phyloP scores from a whole-genome alignment of 2,329 filamentous ascomycete species.

The Ascochyta rabiei region DNA sequence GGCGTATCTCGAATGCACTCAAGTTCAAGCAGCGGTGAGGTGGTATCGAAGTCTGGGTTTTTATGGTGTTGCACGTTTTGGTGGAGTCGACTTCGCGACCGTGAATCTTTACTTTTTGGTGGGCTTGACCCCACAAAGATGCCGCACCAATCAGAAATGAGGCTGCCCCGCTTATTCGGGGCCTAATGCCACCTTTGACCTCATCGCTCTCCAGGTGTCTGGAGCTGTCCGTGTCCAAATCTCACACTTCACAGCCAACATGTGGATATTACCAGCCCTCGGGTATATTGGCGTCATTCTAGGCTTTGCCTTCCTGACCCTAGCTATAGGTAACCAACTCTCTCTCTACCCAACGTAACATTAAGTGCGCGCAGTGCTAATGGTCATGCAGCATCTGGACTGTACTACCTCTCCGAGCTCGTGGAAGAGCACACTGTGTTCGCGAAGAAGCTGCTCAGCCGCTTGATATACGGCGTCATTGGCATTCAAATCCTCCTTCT shows the following conservation, averaged over 20 bases:
- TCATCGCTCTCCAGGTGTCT: slow-evolving; percentile 26
- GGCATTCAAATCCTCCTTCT: slow-evolving; percentile 74
- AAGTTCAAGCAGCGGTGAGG: not conserved
- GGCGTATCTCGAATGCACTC: slow-evolving; percentile 2
- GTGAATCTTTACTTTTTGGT: slow-evolving; percentile 31
- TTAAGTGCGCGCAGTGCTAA: not conserved
- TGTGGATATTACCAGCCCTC: slow-evolving; percentile 95
- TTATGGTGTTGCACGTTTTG: not conserved
- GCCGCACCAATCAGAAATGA: slow-evolving; percentile 12
- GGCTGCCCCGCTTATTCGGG: slow-evolving; percentile 7
- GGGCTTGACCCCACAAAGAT: slow-evolving; percentile 25
- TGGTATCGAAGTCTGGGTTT: not conserved
- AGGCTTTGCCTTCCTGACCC: slow-evolving; percentile 91
- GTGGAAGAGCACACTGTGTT: slow-evolving; percentile 97
- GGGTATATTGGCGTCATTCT: slow-evolving; percentile 86
- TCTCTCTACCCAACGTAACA: not conserved
- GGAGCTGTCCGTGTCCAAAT: slow-evolving; percentile 4
- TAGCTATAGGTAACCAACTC: slow-evolving; percentile 75
- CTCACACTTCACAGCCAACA: slow-evolving; percentile 51
- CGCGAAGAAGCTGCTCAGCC: slow-evolving; percentile 83
- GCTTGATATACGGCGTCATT: slow-evolving; percentile 84
- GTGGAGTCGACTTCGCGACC: not conserved
- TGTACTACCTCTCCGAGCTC: slow-evolving; percentile 97
- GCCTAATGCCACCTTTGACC: slow-evolving; percentile 36
- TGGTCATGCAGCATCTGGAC: slow-evolving; percentile 75